phyloP scores from a whole-genome alignment of 768 basidiomycete species.

The Lenzites betulinus region DNA sequence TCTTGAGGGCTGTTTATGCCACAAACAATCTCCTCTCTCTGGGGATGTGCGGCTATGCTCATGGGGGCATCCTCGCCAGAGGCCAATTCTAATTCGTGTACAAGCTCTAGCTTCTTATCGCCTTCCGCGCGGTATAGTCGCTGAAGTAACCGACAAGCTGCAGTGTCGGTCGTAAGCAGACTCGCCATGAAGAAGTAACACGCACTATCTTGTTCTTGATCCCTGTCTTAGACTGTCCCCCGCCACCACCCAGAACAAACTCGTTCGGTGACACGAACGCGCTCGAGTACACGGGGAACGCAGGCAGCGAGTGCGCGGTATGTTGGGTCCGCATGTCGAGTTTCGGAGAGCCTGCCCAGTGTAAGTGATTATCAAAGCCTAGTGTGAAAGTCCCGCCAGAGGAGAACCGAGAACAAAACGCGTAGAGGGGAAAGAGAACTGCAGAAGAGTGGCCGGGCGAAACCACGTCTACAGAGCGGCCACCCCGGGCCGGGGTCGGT shows the following conservation, averaged over 20 bases:
- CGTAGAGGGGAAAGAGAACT: no score
- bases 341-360: neutral
- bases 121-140: slow-evolving; percentile 65
- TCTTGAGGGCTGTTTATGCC: slow-evolving; percentile 84
- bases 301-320: slow-evolving; percentile 69
- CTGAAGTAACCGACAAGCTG: slow-evolving; percentile 39
- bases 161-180: neutral
- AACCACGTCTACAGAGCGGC: slow-evolving; percentile 6
- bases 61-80: slow-evolving; percentile 93
- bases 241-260: slow-evolving; percentile 87
- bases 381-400: neutral
- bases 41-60: slow-evolving; percentile 77
- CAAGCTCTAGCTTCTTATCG: slow-evolving; percentile 52
- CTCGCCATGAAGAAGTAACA: slow-evolving; percentile 5
- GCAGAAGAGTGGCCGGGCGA: no score
- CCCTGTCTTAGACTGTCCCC: slow-evolving; percentile 82
- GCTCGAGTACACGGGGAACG: slow-evolving; percentile 89
- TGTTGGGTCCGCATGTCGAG: slow-evolving; percentile 76
- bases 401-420: neutral
- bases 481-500: neutral
- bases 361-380: neutral
- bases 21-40: slow-evolving; percentile 66
- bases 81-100: slow-evolving; percentile 75
- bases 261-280: slow-evolving; percentile 73
- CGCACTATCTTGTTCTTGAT: slow-evolving; percentile 93